These are phyloP conservation scores for Cyberlindnera veronae DNA, from an alignment of 805 yeast species.

Conservation along the genomic window DNA sequence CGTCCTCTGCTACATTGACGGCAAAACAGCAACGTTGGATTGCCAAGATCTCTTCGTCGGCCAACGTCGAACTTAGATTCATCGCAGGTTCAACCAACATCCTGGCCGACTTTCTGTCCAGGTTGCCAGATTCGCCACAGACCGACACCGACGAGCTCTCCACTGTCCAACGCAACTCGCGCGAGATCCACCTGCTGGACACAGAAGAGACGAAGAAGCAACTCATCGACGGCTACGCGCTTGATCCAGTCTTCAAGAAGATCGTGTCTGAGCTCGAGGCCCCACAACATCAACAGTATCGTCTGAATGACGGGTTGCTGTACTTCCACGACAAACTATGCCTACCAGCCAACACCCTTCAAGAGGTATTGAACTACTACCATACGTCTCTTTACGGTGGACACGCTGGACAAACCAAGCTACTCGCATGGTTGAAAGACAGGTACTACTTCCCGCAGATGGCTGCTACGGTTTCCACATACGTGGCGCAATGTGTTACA, in stretches of 20 bases:
- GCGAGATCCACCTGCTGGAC: neutral
- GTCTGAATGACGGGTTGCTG: neutral
- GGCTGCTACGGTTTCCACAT: neutral
- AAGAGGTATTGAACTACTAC: neutral
- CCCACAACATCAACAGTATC: neutral
- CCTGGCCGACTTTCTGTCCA: neutral
- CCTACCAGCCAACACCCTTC: neutral
- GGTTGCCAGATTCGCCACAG: neutral
- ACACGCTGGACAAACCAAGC: neutral
- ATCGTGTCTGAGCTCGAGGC: no score
- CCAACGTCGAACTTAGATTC: neutral
- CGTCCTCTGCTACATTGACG: neutral
- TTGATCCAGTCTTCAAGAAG: neutral
- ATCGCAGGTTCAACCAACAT: neutral
- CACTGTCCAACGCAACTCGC: no score
- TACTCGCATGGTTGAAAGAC: neutral
- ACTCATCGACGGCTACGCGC: neutral
- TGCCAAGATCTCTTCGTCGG: neutral
- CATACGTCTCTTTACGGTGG: neutral
- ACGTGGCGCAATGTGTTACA: neutral
- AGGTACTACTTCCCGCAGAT: neutral
- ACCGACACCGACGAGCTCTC: neutral
- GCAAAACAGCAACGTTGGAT: neutral
- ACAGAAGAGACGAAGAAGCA: neutral
- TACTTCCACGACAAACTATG: neutral